These are phyloP conservation scores for Poronia punctata DNA, from an alignment of 495 filamentous ascomycete species.

Conservation along the genomic window DNA sequence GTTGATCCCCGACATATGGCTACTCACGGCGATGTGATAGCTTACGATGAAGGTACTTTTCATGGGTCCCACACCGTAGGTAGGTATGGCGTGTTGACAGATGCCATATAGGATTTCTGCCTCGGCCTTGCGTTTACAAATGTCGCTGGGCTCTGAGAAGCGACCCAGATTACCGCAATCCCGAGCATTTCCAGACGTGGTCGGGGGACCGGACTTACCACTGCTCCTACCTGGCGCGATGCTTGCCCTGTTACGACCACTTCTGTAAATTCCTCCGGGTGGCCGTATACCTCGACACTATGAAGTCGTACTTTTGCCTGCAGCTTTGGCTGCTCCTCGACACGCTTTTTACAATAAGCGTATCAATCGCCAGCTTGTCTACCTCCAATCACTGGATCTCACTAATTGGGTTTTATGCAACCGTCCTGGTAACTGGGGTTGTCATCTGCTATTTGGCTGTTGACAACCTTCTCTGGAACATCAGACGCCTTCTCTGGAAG, in stretches of 20 bases:
- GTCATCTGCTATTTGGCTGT: background rate
- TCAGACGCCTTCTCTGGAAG: background rate
- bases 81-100: too few relatives aligned
- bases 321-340: slow-evolving; percentile 8
- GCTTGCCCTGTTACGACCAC: slow-evolving; percentile 11
- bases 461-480: background rate
- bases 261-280: slow-evolving; percentile 3
- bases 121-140: too few relatives aligned
- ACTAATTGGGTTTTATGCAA: background rate
- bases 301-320: slow-evolving; percentile 13
- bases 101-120: too few relatives aligned
- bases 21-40: too few relatives aligned
- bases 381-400: background rate
- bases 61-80: too few relatives aligned
- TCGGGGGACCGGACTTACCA: too few relatives aligned
- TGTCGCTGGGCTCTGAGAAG: too few relatives aligned
- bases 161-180: too few relatives aligned
- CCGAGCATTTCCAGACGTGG: too few relatives aligned
- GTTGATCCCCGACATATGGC: too few relatives aligned
- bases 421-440: background rate
- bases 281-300: slow-evolving; percentile 9
- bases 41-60: too few relatives aligned
- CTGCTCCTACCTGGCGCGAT: background rate
- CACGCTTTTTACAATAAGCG: slow-evolving; percentile 2
- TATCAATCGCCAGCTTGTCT: background rate